Evolutionary conservation across 2,329 filamentous ascomycete species (phyloP), one percentile per base, ranked within the genome.

Genomic region (Fusarium tricinctum): DNA sequence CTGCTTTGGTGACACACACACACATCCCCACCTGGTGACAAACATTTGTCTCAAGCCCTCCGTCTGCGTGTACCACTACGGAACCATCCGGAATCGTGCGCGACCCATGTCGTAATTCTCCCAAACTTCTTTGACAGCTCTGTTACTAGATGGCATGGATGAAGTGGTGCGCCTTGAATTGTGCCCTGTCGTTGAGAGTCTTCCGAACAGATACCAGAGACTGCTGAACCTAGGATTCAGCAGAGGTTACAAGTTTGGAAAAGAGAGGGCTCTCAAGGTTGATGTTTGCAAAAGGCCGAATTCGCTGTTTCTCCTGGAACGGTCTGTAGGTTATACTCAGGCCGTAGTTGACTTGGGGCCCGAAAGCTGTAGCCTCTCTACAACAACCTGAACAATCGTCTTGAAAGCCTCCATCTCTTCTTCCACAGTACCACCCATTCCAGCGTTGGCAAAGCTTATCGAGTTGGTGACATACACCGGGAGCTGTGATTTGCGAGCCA

Each of bases 391-490:
- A 32, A 94, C 89, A 40, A 97, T 88, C 68, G 86, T 86, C 74
- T 87, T 89, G 73, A 97, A 90, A 0, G 91, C 93, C 75, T 95
- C 93, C 89, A 97, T 94, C 81, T 98, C 95, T 82, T 98, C 96
- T 76, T 97, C 94, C 8, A 95, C 88, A 0, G 89, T 92, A 20
- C 93, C 91, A 12, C 93, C 93, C 73, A 94, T 87, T 3, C 90
- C 91, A 8, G 90, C 86, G 73, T 85, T 88, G 15, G 87, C 87
- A 67, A 97, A 89, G 70, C 90, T 93, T 73, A 97, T 89, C 33
- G 94, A 97, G 76, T 92, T 97, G 22, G 92, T 92, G 19, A 98
- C 92, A 77, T 97, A 98, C n/a, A 92, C 90, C 1, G 94, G 94
- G 66, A 89, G 87, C 32, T 85, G 83, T 28, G 90, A 87, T 71